A percentile compares a stretch with the other conserved stretches of the same genome.
phyloP scores from a whole-genome alignment of 2,329 filamentous ascomycete species.

The Xylariales sp. region DNA sequence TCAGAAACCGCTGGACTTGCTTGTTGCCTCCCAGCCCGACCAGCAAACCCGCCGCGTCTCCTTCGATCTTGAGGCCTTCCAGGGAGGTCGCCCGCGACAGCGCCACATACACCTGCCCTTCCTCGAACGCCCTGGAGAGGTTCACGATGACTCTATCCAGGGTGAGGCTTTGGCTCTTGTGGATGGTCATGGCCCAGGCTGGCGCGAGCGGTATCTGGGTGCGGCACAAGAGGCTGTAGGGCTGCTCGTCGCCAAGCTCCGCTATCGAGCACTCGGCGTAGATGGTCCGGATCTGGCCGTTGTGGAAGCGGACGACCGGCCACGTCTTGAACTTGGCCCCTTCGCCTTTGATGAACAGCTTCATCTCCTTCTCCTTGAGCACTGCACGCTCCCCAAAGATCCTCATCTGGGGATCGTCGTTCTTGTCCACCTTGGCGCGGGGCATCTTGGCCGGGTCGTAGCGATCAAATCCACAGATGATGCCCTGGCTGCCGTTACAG shows the following conservation, averaged over 20 bases:
- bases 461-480: constrained; percentile 38
- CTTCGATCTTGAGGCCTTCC: constrained; percentile 37
- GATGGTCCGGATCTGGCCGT: constrained; percentile 39
- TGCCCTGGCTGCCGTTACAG: constrained; percentile 44
- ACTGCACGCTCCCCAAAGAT: constrained; percentile 32
- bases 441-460: constrained; percentile 23
- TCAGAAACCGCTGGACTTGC: constrained; percentile 28
- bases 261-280: constrained; percentile 45
- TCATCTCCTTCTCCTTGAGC: constrained; percentile 30
- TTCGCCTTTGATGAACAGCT: constrained; percentile 28
- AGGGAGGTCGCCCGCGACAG: constrained; percentile 51
- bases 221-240: constrained; percentile 45
- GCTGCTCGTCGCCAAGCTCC: constrained; percentile 38
- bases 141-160: constrained; percentile 55
- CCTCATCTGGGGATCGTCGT: constrained; percentile 9
- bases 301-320: constrained; percentile 51
- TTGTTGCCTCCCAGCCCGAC: constrained; percentile 25
- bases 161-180: constrained; percentile 61
- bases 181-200: constrained; percentile 60
- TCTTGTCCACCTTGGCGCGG: constrained; percentile 12
- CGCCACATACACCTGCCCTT: constrained; percentile 61
- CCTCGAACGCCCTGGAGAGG: constrained; percentile 45
- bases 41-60: constrained; percentile 19
- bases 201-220: constrained; percentile 57
- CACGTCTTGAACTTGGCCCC: constrained; percentile 29